Conservation (phyloP, 2,329 filamentous ascomycete genomes). For the Amauroascus niger region DNA sequence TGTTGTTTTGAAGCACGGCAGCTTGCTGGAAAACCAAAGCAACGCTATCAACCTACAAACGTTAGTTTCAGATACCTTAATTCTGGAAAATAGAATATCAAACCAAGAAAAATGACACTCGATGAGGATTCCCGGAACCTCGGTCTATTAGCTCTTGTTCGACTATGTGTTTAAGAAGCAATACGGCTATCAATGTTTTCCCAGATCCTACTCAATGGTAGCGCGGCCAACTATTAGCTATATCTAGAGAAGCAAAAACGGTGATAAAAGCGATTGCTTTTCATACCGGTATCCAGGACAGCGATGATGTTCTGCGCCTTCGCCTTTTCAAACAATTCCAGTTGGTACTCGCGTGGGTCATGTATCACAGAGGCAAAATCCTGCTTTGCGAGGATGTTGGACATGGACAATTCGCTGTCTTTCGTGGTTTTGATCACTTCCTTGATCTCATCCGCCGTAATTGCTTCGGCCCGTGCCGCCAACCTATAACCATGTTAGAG, state of each 20-base stretch:
- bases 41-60: conserved; percentile 63
- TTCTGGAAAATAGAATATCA: conserved; percentile 12
- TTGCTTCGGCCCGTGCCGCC: conserved; percentile 34
- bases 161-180: conserved; percentile 67
- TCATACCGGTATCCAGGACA: conserved; percentile 73
- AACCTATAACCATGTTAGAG: conserved; percentile 24
- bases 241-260: background rate
- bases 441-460: conserved; percentile 34
- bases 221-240: background rate
- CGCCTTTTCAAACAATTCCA: conserved; percentile 81
- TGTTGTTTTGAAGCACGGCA: conserved; percentile 67
- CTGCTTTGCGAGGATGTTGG: conserved; percentile 45
- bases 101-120: conserved; percentile 76
- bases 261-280: background rate
- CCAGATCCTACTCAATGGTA: conserved; percentile 59
- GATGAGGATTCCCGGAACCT: conserved; percentile 47
- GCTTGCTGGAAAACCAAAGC: conserved; percentile 85
- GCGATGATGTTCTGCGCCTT: conserved; percentile 81
- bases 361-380: conserved; percentile 54
- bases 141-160: conserved; percentile 67
- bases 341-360: conserved; percentile 78
- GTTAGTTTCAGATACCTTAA: conserved; percentile 17
- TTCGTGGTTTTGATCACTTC: conserved; percentile 26
- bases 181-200: conserved; percentile 89
- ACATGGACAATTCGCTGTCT: conserved; percentile 45